Percentiles rank a stretch among this genome's conserved stretches.
Evolutionary conservation across 441 rosid species (phyloP).

Genomic region (Arabidopsis lyrata): DNA sequence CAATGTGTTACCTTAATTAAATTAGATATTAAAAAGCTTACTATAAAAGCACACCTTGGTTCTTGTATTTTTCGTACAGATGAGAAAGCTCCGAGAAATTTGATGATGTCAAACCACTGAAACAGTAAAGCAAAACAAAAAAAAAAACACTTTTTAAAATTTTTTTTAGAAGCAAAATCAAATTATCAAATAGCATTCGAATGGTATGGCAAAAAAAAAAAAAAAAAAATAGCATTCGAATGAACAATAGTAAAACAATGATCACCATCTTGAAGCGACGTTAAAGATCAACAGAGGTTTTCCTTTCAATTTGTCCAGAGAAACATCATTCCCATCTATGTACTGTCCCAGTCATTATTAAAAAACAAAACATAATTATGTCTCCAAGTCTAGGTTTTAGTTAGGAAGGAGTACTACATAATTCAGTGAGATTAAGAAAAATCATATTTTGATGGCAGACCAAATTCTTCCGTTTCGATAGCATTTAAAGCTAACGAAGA

Average conservation of each 20-base stretch:
- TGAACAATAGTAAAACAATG: constrained; percentile 29
- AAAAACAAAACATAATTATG: not conserved
- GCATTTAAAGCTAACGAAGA: too few species aligned
- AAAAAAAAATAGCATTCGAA: not conserved
- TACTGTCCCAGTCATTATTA: constrained; percentile 54
- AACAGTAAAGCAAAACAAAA: not conserved
- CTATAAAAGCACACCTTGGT: constrained; percentile 51
- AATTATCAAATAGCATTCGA: not conserved
- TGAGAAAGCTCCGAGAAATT: constrained; percentile 72
- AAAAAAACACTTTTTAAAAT: not conserved
- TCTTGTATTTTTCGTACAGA: constrained; percentile 64
- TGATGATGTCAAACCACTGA: constrained; percentile 67
- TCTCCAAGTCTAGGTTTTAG: constrained; percentile 3
- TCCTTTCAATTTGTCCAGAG: constrained; percentile 81
- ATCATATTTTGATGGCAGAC: not conserved
- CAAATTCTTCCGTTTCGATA: too few species aligned
- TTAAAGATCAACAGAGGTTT: constrained; percentile 79
- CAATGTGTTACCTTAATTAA: constrained; percentile 7
- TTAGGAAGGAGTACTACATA: not conserved
- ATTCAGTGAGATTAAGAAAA: not conserved
- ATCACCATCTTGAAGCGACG: constrained; percentile 90
- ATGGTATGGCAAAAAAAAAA: too few species aligned
- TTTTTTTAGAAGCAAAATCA: not conserved
- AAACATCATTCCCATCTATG: constrained; percentile 72
- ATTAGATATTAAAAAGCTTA: not conserved